phyloP scores from a whole-genome alignment of 345 rosid species.

The Arabidopsis arenosa region DNA sequence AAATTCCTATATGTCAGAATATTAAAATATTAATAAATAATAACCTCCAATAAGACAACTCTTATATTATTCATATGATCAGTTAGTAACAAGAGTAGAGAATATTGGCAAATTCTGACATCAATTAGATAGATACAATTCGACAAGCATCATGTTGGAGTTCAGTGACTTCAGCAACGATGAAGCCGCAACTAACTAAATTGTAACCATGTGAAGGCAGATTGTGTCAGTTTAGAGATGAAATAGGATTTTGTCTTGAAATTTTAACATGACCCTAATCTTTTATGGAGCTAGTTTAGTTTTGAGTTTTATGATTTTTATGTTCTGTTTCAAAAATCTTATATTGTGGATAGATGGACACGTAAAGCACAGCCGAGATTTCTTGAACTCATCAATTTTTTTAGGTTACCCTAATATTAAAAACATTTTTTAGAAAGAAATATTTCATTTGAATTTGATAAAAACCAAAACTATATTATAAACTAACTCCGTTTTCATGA shows the following conservation, averaged over 20 bases:
- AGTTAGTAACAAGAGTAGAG: conserved; percentile 20
- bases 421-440: too few species aligned
- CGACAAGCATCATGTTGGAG: conserved; percentile 35
- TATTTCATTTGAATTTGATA: too few species aligned
- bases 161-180: conserved; percentile 33
- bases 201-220: neutral
- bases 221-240: conserved; percentile 17
- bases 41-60: conserved; percentile 21
- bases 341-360: neutral
- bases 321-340: neutral
- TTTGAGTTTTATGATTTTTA: neutral
- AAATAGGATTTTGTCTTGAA: neutral
- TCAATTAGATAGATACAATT: conserved; percentile 33
- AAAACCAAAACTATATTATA: too few species aligned
- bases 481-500: too few species aligned
- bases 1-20: conserved; percentile 39
- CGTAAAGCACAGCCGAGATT: neutral
- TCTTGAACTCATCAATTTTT: neutral
- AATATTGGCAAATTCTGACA: conserved; percentile 30
- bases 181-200: conserved; percentile 28
- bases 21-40: neutral
- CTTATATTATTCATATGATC: neutral
- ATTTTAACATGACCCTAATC: neutral
- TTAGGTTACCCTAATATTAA: neutral
- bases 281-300: neutral